A percentile compares a stretch with the other conserved stretches of the same genome.
These are phyloP conservation scores for Phytophthora sansomeana DNA, from an alignment of 352 stramenopile species.

Conservation along the genomic window DNA sequence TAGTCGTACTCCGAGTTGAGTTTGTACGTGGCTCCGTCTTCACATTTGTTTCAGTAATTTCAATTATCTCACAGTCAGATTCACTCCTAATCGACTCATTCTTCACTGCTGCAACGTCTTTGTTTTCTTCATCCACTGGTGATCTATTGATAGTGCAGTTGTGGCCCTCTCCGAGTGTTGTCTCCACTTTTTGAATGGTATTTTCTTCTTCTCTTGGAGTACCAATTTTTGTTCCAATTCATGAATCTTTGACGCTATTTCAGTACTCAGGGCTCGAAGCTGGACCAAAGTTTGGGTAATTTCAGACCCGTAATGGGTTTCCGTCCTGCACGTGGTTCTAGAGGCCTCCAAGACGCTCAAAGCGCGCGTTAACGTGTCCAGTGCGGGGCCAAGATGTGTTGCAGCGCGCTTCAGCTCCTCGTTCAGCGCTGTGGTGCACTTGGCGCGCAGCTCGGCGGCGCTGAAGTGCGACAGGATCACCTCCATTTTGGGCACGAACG, in stretches of 20 bases:
- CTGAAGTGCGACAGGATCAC: constrained; percentile 21
- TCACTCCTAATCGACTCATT: too few species aligned
- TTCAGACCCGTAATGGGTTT: constrained; percentile 1
- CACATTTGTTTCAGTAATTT: too few species aligned
- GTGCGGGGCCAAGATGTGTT: constrained; percentile 4
- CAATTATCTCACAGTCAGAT: too few species aligned
- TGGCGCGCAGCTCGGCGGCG: constrained; percentile 17
- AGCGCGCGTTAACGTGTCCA: constrained; percentile 10
- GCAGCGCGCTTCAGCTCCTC: constrained; percentile 13
- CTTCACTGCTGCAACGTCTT: too few species aligned
- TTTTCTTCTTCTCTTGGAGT: neutral
- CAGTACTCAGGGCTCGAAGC: constrained; percentile 10
- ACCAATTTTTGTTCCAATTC: constrained; percentile 12
- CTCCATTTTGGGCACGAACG: constrained; percentile 18
- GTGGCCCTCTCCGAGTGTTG: too few species aligned
- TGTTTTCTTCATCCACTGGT: too few species aligned
- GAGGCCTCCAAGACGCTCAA: constrained; percentile 18
- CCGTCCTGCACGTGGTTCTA: constrained; percentile 5
- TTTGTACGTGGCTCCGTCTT: too few species aligned
- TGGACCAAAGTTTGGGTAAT: constrained; percentile 4
- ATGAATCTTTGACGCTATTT: constrained; percentile 6
- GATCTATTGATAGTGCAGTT: too few species aligned
- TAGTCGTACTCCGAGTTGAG: too few species aligned
- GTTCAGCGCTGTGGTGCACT: constrained; percentile 16
- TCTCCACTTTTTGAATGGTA: neutral